Conservation (phyloP, 805 yeast species). For the Cyberlindnera lachancei region DNA sequence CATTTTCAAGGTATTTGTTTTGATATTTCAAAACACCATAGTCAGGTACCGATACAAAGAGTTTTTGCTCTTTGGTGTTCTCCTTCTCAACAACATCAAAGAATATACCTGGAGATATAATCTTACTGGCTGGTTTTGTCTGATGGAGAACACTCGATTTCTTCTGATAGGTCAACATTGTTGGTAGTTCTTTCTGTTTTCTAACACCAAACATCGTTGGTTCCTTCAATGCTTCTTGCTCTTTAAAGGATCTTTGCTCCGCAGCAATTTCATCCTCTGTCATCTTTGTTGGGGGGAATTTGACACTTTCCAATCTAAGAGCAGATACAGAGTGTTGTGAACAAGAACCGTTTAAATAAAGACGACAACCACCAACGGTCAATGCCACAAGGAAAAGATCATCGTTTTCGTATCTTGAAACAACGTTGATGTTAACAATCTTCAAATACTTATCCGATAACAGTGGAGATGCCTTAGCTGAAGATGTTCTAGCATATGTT, state of each 20-base stretch:
- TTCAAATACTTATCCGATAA: slow-evolving; percentile 48
- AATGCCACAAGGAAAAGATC: slow-evolving; percentile 70
- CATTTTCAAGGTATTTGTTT: slow-evolving; percentile 69
- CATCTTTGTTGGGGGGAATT: slow-evolving; percentile 58
- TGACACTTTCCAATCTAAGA: slow-evolving; percentile 40
- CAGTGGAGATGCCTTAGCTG: slow-evolving; percentile 46
- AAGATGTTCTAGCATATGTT: slow-evolving; percentile 34
- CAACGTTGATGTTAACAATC: slow-evolving; percentile 56
- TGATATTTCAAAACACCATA: slow-evolving; percentile 74
- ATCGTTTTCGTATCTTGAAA: slow-evolving; percentile 55
- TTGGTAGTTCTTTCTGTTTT: slow-evolving; percentile 21
- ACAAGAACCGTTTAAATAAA: slow-evolving; percentile 42
- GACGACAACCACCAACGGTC: slow-evolving; percentile 77
- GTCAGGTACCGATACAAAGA: slow-evolving; percentile 77
- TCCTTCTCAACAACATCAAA: slow-evolving; percentile 48
- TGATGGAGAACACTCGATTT: slow-evolving; percentile 47
- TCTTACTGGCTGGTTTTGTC: slow-evolving; percentile 48
- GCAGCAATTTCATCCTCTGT: slow-evolving; percentile 23
- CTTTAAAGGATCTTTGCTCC: slow-evolving; percentile 20
- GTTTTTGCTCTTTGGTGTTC: slow-evolving; percentile 28
- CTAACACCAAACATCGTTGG: slow-evolving; percentile 7
- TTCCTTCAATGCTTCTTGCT: slow-evolving; percentile 26
- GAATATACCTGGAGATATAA: slow-evolving; percentile 83
- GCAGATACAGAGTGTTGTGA: slow-evolving; percentile 30
- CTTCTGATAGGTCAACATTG: slow-evolving; percentile 42